Percentiles rank a stretch among this genome's conserved stretches.
Evolutionary conservation across 495 filamentous ascomycete genomes (phyloP).

Genomic region (Penicillium pulvis): DNA sequence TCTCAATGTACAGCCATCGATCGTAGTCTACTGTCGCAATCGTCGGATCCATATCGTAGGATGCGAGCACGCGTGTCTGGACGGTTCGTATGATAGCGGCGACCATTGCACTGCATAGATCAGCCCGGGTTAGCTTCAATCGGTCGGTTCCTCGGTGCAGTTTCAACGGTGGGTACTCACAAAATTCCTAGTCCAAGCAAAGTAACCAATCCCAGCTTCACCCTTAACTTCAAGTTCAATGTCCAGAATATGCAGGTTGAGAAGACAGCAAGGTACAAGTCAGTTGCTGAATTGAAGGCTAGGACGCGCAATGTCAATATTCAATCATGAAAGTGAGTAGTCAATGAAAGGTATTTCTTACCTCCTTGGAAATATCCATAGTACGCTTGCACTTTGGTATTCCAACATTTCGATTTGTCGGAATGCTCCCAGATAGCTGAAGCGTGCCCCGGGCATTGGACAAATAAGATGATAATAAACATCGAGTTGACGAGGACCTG

Average conservation of each 20-base stretch:
- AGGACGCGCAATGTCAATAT: background rate
- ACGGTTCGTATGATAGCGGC: conserved; percentile 35
- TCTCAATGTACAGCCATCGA: conserved; percentile 35
- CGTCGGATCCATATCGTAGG: conserved; percentile 28
- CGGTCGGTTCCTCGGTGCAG: background rate
- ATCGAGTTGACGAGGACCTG: conserved; percentile 31
- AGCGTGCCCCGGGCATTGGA: conserved; percentile 38
- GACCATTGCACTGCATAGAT: conserved; percentile 28
- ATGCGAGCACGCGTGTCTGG: conserved; percentile 29
- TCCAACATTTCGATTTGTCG: conserved; percentile 36
- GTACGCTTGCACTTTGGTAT: conserved; percentile 35
- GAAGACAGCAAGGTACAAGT: conserved; percentile 53
- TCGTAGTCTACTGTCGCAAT: conserved; percentile 29
- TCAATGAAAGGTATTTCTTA: conserved; percentile 22
- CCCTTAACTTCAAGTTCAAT: conserved; percentile 42
- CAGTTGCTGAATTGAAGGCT: conserved; percentile 48
- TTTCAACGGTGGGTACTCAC: conserved; percentile 26
- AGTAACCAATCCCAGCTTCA: conserved; percentile 48
- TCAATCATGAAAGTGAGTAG: background rate
- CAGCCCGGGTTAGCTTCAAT: background rate
- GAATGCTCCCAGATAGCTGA: conserved; percentile 41
- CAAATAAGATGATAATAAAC: conserved; percentile 40
- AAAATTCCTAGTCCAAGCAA: conserved; percentile 49
- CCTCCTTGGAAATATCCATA: conserved; percentile 44
- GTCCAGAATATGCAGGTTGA: conserved; percentile 48